phyloP scores from a whole-genome alignment of 2,329 filamentous ascomycete species.

The Fusarium falciforme region DNA sequence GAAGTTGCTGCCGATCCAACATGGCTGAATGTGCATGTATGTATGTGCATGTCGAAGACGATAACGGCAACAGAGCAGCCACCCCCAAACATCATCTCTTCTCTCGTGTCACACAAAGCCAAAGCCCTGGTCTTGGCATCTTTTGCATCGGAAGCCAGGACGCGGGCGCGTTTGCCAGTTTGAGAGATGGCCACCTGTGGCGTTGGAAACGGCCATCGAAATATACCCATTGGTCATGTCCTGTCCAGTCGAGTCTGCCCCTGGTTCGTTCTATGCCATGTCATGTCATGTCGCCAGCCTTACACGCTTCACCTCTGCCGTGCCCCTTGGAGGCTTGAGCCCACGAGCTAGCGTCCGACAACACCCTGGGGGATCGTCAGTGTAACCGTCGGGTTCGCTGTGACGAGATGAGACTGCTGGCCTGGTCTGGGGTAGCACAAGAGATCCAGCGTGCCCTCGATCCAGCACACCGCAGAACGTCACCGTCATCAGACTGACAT shows the following conservation, averaged over 20 bases:
- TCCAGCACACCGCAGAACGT: slow-evolving; percentile 36
- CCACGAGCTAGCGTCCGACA: slow-evolving; percentile 5
- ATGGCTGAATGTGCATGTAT: background rate
- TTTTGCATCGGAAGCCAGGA: slow-evolving; percentile 11
- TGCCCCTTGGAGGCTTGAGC: background rate
- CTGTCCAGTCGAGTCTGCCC: background rate
- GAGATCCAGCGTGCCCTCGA: slow-evolving; percentile 39
- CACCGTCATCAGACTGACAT: slow-evolving; percentile 22
- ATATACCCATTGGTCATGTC: background rate
- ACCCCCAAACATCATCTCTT: slow-evolving; percentile 2
- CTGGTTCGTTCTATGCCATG: background rate
- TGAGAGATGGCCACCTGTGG: slow-evolving; percentile 1
- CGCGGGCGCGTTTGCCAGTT: slow-evolving; percentile 1
- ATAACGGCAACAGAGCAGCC: slow-evolving; percentile 18
- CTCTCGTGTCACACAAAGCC: slow-evolving; percentile 22
- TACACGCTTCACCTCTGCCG: slow-evolving; percentile 8
- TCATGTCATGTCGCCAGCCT: slow-evolving; percentile 10
- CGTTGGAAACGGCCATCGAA: background rate
- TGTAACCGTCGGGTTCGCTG: slow-evolving; percentile 18
- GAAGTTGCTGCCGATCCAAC: background rate
- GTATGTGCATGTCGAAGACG: slow-evolving; percentile 4
- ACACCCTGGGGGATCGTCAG: background rate
- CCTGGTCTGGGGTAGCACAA: slow-evolving; percentile 28
- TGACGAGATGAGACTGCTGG: background rate
- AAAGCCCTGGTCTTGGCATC: slow-evolving; percentile 25